Evolutionary conservation across 1,139 yeast genomes (phyloP).

Genomic region (Kurtzmaniella quercitrusa): DNA sequence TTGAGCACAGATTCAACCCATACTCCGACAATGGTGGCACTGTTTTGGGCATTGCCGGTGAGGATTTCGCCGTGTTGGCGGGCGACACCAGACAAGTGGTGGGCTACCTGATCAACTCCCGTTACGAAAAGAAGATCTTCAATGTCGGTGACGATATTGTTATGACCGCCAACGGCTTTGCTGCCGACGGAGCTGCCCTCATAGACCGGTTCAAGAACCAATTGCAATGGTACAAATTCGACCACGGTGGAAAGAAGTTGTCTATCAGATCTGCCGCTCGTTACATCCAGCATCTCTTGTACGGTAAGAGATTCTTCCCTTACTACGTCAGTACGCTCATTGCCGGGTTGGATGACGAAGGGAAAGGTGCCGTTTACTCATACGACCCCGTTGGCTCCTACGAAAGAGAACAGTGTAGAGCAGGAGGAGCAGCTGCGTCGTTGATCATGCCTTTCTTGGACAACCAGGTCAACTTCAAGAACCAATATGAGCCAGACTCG

Average conservation of each 20-base stretch:
- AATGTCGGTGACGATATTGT: constrained; percentile 85
- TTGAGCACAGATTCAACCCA: constrained; percentile 93
- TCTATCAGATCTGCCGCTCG: constrained; percentile 78
- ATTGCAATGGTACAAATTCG: constrained; percentile 91
- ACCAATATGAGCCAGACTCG: constrained; percentile 78
- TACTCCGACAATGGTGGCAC: constrained; percentile 98
- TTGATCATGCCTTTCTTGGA: constrained; percentile 96
- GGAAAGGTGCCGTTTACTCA: constrained; percentile 91
- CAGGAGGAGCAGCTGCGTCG: constrained; percentile 96
- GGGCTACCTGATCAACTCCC: constrained; percentile 89
- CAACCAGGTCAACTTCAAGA: constrained; percentile 93
- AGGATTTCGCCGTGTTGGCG: constrained; percentile 93
- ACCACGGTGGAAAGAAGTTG: constrained; percentile 69
- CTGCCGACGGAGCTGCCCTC: constrained; percentile 90
- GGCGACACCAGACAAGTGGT: constrained; percentile 97
- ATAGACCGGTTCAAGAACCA: constrained; percentile 72
- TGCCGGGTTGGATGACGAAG: constrained; percentile 93
- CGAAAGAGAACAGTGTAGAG: constrained; percentile 95
- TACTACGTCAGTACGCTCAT: constrained; percentile 92
- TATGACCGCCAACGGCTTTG: constrained; percentile 92
- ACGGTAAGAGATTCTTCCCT: constrained; percentile 94
- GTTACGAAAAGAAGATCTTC: constrained; percentile 88
- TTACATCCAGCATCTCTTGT: constrained; percentile 82
- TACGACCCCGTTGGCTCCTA: constrained; percentile 98
- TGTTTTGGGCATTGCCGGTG: constrained; percentile 94